phyloP scores from a whole-genome alignment of 495 filamentous ascomycete genomes.

The Sabuloglossum arenarium region DNA sequence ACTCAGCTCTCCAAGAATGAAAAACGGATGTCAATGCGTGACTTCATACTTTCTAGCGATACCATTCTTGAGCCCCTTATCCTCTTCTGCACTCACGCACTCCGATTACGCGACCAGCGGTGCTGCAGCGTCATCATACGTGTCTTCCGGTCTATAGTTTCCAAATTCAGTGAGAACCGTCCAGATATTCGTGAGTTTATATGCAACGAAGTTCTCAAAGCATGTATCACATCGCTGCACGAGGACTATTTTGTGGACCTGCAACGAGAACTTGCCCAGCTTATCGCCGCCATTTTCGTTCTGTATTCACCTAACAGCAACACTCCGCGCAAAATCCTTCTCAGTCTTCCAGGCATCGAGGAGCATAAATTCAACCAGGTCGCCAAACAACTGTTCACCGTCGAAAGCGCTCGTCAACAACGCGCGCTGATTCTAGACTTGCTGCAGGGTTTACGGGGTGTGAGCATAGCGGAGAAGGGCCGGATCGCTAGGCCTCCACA shows the following conservation, averaged over 20 bases:
- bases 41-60: conserved; percentile 59
- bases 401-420: conserved; percentile 45
- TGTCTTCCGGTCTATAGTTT: conserved; percentile 63
- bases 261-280: conserved; percentile 74
- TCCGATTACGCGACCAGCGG: conserved; percentile 77
- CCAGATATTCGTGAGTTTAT: conserved; percentile 79
- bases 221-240: conserved; percentile 70
- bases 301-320: conserved; percentile 43
- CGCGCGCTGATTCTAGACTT: conserved; percentile 72
- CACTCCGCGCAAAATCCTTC: conserved; percentile 33
- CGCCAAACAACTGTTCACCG: conserved; percentile 31
- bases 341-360: conserved; percentile 35
- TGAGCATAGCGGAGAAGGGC: conserved; percentile 83
- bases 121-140: conserved; percentile 71
- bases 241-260: conserved; percentile 93
- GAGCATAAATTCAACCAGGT: conserved; percentile 35
- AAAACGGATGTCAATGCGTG: conserved; percentile 7
- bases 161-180: conserved; percentile 47
- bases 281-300: conserved; percentile 70
- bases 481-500: conserved; percentile 40
- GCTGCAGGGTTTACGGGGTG: conserved; percentile 62
- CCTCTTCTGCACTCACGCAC: conserved; percentile 73
- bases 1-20: neutral
- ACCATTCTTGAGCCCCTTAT: conserved; percentile 71
- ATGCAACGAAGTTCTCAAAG: conserved; percentile 58